Conservation (phyloP, 371 early-diverging fungal genomes). For the Mortierella polycephala region DNA sequence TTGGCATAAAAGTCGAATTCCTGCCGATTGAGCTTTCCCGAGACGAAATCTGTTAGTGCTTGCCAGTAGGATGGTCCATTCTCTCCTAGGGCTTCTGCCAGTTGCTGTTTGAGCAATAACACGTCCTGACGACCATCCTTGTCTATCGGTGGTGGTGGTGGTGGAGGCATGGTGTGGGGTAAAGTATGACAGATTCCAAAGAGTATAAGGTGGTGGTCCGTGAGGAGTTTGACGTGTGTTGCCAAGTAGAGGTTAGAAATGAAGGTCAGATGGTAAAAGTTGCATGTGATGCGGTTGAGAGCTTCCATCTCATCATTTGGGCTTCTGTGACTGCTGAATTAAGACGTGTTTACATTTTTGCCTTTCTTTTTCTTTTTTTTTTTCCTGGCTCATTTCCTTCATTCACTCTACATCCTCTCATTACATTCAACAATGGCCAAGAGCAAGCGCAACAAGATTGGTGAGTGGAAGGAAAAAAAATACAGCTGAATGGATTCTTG, state of each 20-base stretch:
- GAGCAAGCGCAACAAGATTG: slow-evolving; percentile 40
- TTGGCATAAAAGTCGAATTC: slow-evolving; percentile 85
- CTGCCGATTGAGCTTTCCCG: slow-evolving; percentile 78
- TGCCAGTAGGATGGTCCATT: slow-evolving; percentile 84
- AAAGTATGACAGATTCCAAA: not conserved
- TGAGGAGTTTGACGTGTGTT: not conserved
- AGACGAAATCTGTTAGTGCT: slow-evolving; percentile 80
- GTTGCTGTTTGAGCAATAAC: slow-evolving; percentile 76
- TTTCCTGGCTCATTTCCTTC: slow-evolving; percentile 1
- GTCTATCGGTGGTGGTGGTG: slow-evolving; percentile 31
- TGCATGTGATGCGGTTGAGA: too few relatives aligned
- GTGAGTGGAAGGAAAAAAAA: too few relatives aligned
- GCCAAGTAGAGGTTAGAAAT: not conserved
- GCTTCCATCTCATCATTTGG: too few relatives aligned
- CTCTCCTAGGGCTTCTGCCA: slow-evolving; percentile 83
- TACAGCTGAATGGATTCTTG: too few relatives aligned
- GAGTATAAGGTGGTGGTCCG: not conserved
- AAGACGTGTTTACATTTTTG: slow-evolving; percentile 9
- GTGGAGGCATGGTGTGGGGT: not conserved
- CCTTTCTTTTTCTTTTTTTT: slow-evolving; percentile 7
- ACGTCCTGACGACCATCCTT: slow-evolving; percentile 76
- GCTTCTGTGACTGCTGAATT: slow-evolving; percentile 12
- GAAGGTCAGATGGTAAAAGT: not conserved
- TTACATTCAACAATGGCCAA: slow-evolving; percentile 31
- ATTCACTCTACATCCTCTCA: not conserved